Base-by-base conservation (phyloP, 371 early-diverging fungal genomes). In the Zopfochytrium polystomum region DNA sequence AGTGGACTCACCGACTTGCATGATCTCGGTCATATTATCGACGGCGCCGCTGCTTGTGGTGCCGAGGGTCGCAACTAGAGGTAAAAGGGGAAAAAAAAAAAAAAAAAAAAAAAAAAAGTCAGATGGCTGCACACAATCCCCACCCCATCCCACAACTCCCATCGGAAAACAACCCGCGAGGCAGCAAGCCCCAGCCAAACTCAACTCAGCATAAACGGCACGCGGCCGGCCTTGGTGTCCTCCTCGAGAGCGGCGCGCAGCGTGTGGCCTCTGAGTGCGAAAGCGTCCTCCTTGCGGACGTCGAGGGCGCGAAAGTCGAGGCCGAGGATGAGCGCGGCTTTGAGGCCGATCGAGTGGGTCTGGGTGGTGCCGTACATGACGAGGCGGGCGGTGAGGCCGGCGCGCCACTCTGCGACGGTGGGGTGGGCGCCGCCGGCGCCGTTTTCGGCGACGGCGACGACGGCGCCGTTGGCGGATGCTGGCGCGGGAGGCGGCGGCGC, bases 141-240 rank as follows among this genome's bases (percentile, higher is more conserved):
- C n/a, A n/a, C n/a, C n/a, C n/a, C n/a, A n/a, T n/a, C n/a, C n/a
- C n/a, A n/a, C n/a, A n/a, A n/a, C n/a, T n/a, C n/a, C n/a, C n/a
- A n/a, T n/a, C n/a, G n/a, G n/a, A n/a, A n/a, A n/a, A n/a, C n/a
- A n/a, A n/a, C n/a, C n/a, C n/a, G n/a, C n/a, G n/a, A n/a, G n/a
- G n/a, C n/a, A n/a, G n/a, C n/a, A n/a, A n/a, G n/a, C n/a, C n/a
- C n/a, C n/a, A n/a, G n/a, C n/a, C n/a, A n/a, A n/a, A n/a, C n/a
- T n/a, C n/a, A n/a, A n/a, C n/a, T 70, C 11, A 82, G 63, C 60
- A 70, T 84, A 66, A 81, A 83, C 2, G 85, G 85, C 38, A 86
- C 62, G 5, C 83, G 68, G 2, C 83, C 86, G 4, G 60, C 62
- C 1, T 51, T 57, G 30, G 62, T 64, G 58, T 85, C 85, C 32